Base-by-base conservation (phyloP, 2,329 filamentous ascomycete species). In the Paracamarosporium sp. region DNA sequence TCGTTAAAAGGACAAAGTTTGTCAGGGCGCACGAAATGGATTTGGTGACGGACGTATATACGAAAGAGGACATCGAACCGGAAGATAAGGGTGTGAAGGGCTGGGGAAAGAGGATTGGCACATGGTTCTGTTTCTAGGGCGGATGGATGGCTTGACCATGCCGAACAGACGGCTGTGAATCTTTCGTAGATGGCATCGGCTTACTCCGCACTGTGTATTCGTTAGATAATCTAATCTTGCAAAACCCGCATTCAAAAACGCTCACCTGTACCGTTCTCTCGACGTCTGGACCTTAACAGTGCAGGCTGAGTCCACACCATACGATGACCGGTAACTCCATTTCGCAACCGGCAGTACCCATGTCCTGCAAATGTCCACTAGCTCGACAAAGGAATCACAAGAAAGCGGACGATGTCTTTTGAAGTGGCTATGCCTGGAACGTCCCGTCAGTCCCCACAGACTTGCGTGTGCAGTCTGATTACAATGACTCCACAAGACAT, bases 41-140 rank as follows among this genome's bases (percentile, higher is more conserved):
- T 58, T 50, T 72, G 5, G 67, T 67, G 50, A 72, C 69, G 2
- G 69, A 72, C 50, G 68, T 71, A 25, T 72, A 72, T 41, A 71
- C 69, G 0, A 71, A 69, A 35, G 69, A 72, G 5, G 67, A 69
- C 13, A 66, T 70, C 55, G 65, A 69, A 48, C 69, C 69, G 13
- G 62, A 62, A 38, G 40, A 64, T 45, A 67, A 65, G 36, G 64
- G 59, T 0, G 67, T 63, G 66, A 64, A 63, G 44, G 45, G 57
- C 2, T 59, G 20, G 36, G 63, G 62, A 4, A 70, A 67, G 60
- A 64, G 64, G 31, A 53, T 71, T 38, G 69, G 65, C 22, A 69
- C 66, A 0, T 71, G 69, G 69, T 67, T 71, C 36, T 71, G 69
- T 48, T 71, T 71, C 50, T 71, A 54, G 28, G 4, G n/a, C 2